These are phyloP conservation scores for Hyphochytrium catenoides DNA, from an alignment of 352 stramenopile genomes.

Conservation along the genomic window DNA sequence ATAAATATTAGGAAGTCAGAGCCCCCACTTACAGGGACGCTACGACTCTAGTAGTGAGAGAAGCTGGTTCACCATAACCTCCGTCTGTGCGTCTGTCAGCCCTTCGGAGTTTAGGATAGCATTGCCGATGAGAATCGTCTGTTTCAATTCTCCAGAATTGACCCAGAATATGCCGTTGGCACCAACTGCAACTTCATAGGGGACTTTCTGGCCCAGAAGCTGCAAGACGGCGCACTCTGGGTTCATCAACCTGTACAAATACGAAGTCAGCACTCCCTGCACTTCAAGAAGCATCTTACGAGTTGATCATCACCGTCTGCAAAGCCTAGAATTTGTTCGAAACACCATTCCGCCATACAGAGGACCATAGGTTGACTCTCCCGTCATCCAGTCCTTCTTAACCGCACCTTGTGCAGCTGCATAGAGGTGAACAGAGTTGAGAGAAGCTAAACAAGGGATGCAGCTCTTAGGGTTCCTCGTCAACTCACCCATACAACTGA, in stretches of 20 bases:
- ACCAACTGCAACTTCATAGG: slow-evolving; percentile 86
- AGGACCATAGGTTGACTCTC: slow-evolving; percentile 83
- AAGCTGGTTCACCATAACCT: slow-evolving; percentile 46
- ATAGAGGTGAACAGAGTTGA: slow-evolving; percentile 1
- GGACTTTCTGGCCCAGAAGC: slow-evolving; percentile 40
- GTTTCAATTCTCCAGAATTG: slow-evolving; percentile 52
- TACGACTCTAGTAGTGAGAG: too few relatives aligned
- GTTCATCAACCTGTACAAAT: slow-evolving; percentile 17
- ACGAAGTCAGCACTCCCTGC: neutral
- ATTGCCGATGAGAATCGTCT: slow-evolving; percentile 60
- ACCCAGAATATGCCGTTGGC: slow-evolving; percentile 90
- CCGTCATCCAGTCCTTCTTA: slow-evolving; percentile 97
- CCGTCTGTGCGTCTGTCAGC: slow-evolving; percentile 41
- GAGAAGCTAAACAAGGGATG: slow-evolving; percentile 1
- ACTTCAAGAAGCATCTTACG: too few relatives aligned
- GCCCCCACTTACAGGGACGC: too few relatives aligned
- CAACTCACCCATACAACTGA: slow-evolving; percentile 73
- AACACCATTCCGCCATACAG: slow-evolving; percentile 73
- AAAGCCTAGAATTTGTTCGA: too few relatives aligned
- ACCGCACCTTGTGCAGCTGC: slow-evolving; percentile 41
- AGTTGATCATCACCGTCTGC: too few relatives aligned
- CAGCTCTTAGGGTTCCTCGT: slow-evolving; percentile 4
- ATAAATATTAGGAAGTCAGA: too few relatives aligned
- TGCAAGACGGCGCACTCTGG: slow-evolving; percentile 52
- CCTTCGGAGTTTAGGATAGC: slow-evolving; percentile 62